Conservation (phyloP, 2,329 filamentous ascomycete genomes). For the Chaetomiaceae sp. region DNA sequence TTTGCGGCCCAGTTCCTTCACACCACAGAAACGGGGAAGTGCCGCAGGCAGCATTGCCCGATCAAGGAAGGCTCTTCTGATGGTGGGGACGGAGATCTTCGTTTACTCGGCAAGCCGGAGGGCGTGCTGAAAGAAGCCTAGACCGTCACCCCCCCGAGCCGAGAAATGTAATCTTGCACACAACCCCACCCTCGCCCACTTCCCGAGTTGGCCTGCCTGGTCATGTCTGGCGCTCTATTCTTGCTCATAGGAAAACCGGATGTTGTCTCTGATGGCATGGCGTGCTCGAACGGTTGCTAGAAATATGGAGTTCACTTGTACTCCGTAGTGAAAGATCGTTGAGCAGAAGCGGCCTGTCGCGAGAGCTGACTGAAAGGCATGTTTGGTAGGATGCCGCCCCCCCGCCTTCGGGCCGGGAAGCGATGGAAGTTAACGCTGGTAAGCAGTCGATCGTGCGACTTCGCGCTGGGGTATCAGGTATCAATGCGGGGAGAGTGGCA, state of each 20-base stretch:
- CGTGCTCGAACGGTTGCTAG: too few species aligned
- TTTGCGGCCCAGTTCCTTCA: constrained; percentile 7
- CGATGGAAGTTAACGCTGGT: not conserved
- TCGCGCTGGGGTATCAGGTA: constrained; percentile 3
- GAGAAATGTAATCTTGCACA: constrained; percentile 17
- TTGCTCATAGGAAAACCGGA: not conserved
- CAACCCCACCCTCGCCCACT: constrained; percentile 12
- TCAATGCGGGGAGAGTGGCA: constrained; percentile 14
- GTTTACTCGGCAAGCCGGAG: constrained; percentile 33
- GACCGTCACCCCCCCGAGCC: constrained; percentile 15
- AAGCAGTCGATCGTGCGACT: constrained; percentile 19
- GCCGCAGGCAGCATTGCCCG: constrained; percentile 27
- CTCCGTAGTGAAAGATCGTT: too few species aligned
- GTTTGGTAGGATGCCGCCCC: constrained; percentile 6
- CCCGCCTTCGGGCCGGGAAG: constrained; percentile 12
- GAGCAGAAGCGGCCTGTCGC: too few species aligned
- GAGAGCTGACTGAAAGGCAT: too few species aligned
- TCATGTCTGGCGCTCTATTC: too few species aligned
- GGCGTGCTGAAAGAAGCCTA: constrained; percentile 33
- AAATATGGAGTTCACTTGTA: too few species aligned
- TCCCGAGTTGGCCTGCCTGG: not conserved
- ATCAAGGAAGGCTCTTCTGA: constrained; percentile 31
- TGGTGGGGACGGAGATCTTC: constrained; percentile 32
- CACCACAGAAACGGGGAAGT: constrained; percentile 17
- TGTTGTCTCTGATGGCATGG: too few species aligned